phyloP scores from a whole-genome alignment of 768 basidiomycete genomes.

The Lyophyllum atratum region DNA sequence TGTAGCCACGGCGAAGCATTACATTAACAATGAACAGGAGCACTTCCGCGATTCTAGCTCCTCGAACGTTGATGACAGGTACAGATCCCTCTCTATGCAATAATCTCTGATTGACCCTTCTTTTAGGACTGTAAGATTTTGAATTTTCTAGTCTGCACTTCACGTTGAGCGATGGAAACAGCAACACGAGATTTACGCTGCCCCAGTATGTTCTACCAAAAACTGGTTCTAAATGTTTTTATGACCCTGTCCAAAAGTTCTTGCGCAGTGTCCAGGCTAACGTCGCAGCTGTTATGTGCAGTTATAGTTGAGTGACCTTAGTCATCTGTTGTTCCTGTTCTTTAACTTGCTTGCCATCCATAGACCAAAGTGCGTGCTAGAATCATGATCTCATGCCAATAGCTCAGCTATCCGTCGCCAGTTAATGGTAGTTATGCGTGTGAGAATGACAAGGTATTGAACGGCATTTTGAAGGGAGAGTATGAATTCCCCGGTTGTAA shows the following conservation, averaged over 20 bases:
- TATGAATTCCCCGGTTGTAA: slow-evolving; percentile 68
- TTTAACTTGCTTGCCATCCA: background rate
- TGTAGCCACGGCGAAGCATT: slow-evolving; percentile 44
- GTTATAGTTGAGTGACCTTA: slow-evolving; percentile 42
- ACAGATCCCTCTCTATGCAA: background rate
- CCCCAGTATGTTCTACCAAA: slow-evolving; percentile 38
- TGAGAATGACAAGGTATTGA: slow-evolving; percentile 61
- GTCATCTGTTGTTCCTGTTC: background rate
- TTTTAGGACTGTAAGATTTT: slow-evolving; percentile 33
- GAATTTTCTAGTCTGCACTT: background rate
- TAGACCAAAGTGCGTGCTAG: slow-evolving; percentile 32
- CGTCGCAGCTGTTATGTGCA: slow-evolving; percentile 69
- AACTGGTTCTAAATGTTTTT: background rate
- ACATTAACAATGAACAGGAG: slow-evolving; percentile 52
- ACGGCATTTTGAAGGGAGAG: slow-evolving; percentile 65
- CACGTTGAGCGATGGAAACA: slow-evolving; percentile 7
- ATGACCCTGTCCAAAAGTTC: slow-evolving; percentile 30
- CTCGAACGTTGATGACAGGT: slow-evolving; percentile 47
- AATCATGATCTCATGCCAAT: background rate
- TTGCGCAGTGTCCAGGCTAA: slow-evolving; percentile 64
- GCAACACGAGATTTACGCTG: slow-evolving; percentile 60
- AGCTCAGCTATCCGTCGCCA: slow-evolving; percentile 1
- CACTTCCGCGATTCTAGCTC: slow-evolving; percentile 44
- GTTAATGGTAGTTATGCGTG: slow-evolving; percentile 65
- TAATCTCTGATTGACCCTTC: background rate